Evolutionary conservation across 495 filamentous ascomycete species (phyloP).

Genomic region (Penicillium parvum): DNA sequence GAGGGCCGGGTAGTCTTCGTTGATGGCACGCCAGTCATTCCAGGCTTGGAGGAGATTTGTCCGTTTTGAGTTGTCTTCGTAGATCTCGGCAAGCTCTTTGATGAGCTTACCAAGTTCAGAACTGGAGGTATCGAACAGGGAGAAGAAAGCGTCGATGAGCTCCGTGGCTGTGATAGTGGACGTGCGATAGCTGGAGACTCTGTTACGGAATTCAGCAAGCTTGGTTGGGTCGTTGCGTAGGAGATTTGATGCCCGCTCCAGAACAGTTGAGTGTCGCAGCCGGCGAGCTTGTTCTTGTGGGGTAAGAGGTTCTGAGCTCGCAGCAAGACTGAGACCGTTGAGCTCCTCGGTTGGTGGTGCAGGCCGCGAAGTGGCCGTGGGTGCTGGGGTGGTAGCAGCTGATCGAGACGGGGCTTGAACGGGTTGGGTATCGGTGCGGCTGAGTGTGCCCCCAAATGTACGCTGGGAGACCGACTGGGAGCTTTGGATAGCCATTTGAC

Average conservation of each 20-base stretch:
- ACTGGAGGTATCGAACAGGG: slow-evolving; percentile 75
- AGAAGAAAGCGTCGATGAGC: slow-evolving; percentile 76
- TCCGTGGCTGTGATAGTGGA: slow-evolving; percentile 63
- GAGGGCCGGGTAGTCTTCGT: slow-evolving; percentile 92
- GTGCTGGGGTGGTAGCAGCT: slow-evolving; percentile 31
- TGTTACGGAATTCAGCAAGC: slow-evolving; percentile 66
- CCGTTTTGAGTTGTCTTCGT: slow-evolving; percentile 72
- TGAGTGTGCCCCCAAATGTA: slow-evolving; percentile 79
- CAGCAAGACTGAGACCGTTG: slow-evolving; percentile 33
- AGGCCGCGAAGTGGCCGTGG: slow-evolving; percentile 35
- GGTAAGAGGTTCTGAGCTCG: slow-evolving; percentile 38
- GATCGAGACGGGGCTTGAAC: slow-evolving; percentile 43
- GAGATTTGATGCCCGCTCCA: slow-evolving; percentile 77
- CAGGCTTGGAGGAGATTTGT: slow-evolving; percentile 72
- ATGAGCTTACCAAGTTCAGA: slow-evolving; percentile 82
- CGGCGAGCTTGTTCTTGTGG: slow-evolving; percentile 77
- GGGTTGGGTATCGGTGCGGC: slow-evolving; percentile 47
- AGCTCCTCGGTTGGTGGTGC: slow-evolving; percentile 42
- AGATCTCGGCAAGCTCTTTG: slow-evolving; percentile 90
- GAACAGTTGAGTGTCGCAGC: slow-evolving; percentile 67
- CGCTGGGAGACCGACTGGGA: slow-evolving; percentile 72
- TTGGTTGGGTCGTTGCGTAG: slow-evolving; percentile 70
- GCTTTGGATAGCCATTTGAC: slow-evolving; percentile 86
- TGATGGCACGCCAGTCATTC: slow-evolving; percentile 91
- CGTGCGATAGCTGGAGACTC: slow-evolving; percentile 70